phyloP scores from a whole-genome alignment of 2,329 filamentous ascomycete species.

The Aspergillus sp. region DNA sequence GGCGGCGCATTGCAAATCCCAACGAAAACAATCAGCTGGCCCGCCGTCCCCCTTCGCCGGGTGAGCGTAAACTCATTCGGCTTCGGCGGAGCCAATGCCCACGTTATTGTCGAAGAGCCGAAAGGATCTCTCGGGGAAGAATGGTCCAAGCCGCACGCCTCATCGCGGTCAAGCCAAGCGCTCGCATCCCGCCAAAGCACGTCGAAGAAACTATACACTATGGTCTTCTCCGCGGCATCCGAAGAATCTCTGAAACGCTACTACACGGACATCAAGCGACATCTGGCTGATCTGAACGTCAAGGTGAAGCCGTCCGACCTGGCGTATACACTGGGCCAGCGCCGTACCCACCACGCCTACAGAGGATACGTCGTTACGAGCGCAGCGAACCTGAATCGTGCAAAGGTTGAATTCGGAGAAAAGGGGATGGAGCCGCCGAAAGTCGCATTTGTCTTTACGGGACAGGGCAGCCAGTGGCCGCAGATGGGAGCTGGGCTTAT shows the following conservation, averaged over 20 bases:
- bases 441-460: conserved; percentile 29
- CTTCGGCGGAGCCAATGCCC: conserved; percentile 26
- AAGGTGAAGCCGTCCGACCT: neutral
- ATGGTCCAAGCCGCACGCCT: neutral
- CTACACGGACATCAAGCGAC: neutral
- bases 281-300: neutral
- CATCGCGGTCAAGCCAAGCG: neutral
- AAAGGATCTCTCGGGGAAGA: neutral
- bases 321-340: neutral
- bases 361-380: neutral
- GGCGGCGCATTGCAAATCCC: conserved; percentile 23
- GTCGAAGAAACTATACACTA: neutral
- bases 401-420: neutral
- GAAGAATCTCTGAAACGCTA: neutral
- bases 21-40: conserved; percentile 24
- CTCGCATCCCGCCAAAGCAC: neutral
- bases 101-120: conserved; percentile 24
- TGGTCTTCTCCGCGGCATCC: neutral
- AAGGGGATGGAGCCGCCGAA: neutral
- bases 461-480: conserved; percentile 32
- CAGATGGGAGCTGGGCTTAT: conserved; percentile 26
- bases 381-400: neutral
- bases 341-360: neutral
- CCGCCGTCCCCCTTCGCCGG: conserved; percentile 15
- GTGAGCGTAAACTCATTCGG: conserved; percentile 30